phyloP scores from a whole-genome alignment of 1,284 basidiomycete species.

The Cutaneotrichosporon sp. region DNA sequence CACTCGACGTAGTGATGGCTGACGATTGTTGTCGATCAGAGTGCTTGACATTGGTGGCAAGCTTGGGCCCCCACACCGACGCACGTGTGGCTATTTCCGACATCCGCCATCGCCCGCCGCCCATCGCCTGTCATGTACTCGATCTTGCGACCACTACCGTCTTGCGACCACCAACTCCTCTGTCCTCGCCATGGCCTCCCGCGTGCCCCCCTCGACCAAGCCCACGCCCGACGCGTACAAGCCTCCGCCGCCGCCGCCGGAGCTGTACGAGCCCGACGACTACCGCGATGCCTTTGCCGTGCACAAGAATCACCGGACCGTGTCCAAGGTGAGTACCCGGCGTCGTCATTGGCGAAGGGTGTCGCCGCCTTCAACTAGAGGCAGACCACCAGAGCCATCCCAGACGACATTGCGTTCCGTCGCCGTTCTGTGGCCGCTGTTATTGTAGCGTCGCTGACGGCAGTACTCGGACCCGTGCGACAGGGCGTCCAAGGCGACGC shows the following conservation, averaged over 20 bases:
- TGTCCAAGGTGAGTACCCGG: conserved; percentile 34
- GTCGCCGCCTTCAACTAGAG: no score
- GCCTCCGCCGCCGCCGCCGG: conserved; percentile 32
- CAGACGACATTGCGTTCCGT: no score
- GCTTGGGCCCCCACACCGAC: background rate
- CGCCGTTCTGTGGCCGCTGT: background rate
- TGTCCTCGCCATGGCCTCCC: conserved; percentile 33
- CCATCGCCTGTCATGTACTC: no score
- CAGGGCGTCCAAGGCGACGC: conserved; percentile 42
- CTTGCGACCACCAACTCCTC: no score
- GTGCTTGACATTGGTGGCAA: no score
- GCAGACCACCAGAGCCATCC: no score
- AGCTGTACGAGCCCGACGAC: conserved; percentile 41
- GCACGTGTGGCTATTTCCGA: background rate
- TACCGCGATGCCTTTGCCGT: conserved; percentile 43
- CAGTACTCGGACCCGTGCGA: conserved; percentile 46
- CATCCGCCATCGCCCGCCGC: background rate
- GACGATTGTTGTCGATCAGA: no score
- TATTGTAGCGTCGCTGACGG: no score
- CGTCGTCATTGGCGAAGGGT: no score
- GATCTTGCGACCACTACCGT: background rate
- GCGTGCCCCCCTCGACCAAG: conserved; percentile 40
- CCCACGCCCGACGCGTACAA: conserved; percentile 30
- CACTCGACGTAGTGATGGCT: background rate
- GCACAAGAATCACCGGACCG: conserved; percentile 13